Evolutionary conservation across 345 rosid species (phyloP).

Genomic region (Dipteronia dyeriana): DNA sequence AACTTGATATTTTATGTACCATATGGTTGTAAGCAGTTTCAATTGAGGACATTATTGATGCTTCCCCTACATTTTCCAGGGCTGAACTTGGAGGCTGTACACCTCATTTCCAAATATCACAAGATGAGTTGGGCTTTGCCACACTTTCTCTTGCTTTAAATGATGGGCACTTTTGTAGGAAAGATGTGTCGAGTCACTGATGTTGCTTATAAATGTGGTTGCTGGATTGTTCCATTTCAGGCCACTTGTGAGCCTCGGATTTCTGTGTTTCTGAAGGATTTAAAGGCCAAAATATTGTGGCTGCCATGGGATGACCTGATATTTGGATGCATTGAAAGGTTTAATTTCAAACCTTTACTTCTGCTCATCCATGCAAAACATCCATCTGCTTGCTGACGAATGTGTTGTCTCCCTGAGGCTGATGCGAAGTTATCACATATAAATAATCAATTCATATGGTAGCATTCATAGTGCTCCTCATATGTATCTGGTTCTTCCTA

Average conservation of each 20-base stretch:
- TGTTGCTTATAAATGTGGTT: conserved; percentile 22
- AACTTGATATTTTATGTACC: conserved; percentile 14
- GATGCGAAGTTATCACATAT: conserved; percentile 3
- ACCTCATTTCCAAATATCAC: conserved; percentile 34
- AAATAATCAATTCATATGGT: background rate
- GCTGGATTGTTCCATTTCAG: conserved; percentile 29
- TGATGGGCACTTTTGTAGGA: conserved; percentile 20
- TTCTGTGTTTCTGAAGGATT: conserved; percentile 28
- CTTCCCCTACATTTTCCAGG: conserved; percentile 51
- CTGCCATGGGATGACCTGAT: conserved; percentile 29
- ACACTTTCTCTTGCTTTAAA: conserved; percentile 30
- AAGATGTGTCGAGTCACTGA: conserved; percentile 18
- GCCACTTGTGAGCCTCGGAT: conserved; percentile 27
- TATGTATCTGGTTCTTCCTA: background rate
- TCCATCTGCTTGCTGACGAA: background rate
- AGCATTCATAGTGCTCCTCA: background rate
- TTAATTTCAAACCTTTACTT: conserved; percentile 27
- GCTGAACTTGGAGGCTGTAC: conserved; percentile 36
- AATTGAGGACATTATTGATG: conserved; percentile 38
- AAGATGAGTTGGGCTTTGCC: conserved; percentile 35
- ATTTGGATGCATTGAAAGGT: conserved; percentile 25
- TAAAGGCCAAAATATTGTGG: conserved; percentile 31
- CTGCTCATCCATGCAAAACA: conserved; percentile 20
- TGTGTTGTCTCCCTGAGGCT: conserved; percentile 7
- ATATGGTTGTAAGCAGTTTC: conserved; percentile 22